Base-by-base conservation (phyloP, 2,329 filamentous ascomycete species). In the Clarireedia homoeocarpa region DNA sequence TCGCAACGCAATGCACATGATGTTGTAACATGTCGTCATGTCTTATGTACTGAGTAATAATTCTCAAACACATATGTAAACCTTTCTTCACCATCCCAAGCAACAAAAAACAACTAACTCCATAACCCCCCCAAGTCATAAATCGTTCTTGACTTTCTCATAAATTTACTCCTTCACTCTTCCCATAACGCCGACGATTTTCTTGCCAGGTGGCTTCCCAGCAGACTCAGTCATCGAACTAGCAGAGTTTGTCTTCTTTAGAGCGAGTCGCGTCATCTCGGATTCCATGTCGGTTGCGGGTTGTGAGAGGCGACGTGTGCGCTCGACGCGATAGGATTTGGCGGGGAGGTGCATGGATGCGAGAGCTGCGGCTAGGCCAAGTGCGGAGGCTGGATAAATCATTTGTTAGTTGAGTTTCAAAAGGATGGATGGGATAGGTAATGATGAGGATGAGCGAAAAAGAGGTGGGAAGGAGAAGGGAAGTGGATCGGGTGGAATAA, bases 341-440 rank as follows among this genome's bases (percentile, higher is more conserved):
- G 52, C 34, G 3, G 52, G 52, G 12, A 54, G 52, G 12, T 49
- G 52, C 52, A 54, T 54, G 12, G 52, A 54, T 49, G 52, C 36
- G 34, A 54, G 34, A 14, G 44, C 52, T 3, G 52, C 52, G 7
- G 52, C 52, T 5, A 54, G 52, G n/a, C 52, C 52, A 7, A 54
- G 52, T 3, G 45, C 52, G 27, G 52, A 54, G 23, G 52, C 52
- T 54, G 15, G 24, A 4, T 20, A 23, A 6, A 6, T 3, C 30
- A n/a, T 15, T 23, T 4, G 34, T 4, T 23, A 17, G 34, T 49
- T 42, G 48, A 34, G 20, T 23, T 20, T n/a, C 6, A 2, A 17
- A 5, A 34, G 26, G 10, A n/a, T n/a, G 27, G n/a, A 7, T 5
- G 5, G 20, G 24, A 6, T n/a, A 7, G 39, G 6, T 4, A 3